phyloP scores from a whole-genome alignment of 164 flowering plant species.

The Magnolia kwangsiensis region DNA sequence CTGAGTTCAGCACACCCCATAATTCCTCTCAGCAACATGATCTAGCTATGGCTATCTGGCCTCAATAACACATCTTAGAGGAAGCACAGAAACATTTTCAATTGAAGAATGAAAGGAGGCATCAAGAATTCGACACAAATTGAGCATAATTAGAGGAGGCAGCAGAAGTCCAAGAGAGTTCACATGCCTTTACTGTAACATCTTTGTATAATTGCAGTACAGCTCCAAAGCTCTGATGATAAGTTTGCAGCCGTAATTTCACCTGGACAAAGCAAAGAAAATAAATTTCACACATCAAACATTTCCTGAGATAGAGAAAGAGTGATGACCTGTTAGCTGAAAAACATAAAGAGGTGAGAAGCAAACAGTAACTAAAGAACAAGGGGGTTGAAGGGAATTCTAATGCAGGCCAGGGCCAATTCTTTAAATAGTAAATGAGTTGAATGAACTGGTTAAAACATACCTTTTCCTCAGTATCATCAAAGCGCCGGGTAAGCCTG shows the following conservation, averaged over 20 bases:
- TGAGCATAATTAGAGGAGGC: too few relatives aligned
- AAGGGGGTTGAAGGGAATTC: not conserved
- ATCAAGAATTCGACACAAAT: too few relatives aligned
- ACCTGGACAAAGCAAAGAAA: constrained; percentile 42
- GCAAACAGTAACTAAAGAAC: not conserved
- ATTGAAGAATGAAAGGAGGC: too few relatives aligned
- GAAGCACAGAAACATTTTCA: too few relatives aligned
- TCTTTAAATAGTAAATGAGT: not conserved
- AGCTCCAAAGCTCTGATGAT: constrained; percentile 77
- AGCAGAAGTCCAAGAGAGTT: not conserved
- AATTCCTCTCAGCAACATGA: too few relatives aligned
- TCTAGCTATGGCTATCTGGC: too few relatives aligned
- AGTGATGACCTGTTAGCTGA: not conserved
- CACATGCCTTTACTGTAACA: constrained; percentile 58
- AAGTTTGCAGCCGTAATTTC: constrained; percentile 74
- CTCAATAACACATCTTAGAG: too few relatives aligned
- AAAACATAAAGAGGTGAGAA: not conserved
- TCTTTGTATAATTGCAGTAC: constrained; percentile 76
- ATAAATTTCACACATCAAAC: not conserved
- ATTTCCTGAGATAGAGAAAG: not conserved
- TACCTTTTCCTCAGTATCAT: constrained; percentile 97
- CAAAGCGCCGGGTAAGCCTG: constrained; percentile 93
- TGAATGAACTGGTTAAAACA: constrained; percentile 1
- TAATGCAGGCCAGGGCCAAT: not conserved
- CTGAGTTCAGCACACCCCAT: too few relatives aligned